phyloP scores from a whole-genome alignment of 768 basidiomycete genomes.

The Agaricus sinodeliciosus region DNA sequence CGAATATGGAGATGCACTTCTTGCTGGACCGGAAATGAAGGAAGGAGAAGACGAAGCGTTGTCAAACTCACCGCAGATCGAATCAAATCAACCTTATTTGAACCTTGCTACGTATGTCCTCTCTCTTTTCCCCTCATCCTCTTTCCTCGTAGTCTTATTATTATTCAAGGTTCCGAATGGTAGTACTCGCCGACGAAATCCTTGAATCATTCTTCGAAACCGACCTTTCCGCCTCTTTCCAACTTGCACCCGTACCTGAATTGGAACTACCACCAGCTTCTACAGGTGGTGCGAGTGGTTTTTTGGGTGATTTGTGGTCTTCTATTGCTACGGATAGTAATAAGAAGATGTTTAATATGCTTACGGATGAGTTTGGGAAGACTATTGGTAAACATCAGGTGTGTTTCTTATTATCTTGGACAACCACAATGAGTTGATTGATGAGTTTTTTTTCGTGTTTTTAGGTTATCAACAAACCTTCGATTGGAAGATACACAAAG shows the following conservation, averaged over 20 bases:
- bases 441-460: background rate
- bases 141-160: background rate
- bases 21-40: conserved; percentile 41
- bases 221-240: conserved; percentile 86
- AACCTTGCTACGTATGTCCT: conserved; percentile 74
- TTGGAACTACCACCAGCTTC: conserved; percentile 47
- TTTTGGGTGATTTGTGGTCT: conserved; percentile 83
- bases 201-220: conserved; percentile 96
- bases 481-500: conserved; percentile 80
- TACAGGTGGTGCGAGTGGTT: conserved; percentile 38
- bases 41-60: conserved; percentile 18
- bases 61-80: conserved; percentile 40
- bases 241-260: conserved; percentile 63
- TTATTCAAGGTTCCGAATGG: conserved; percentile 87
- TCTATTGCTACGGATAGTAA: conserved; percentile 87
- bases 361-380: conserved; percentile 92
- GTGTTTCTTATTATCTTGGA: conserved; percentile 10
- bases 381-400: conserved; percentile 92
- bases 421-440: background rate
- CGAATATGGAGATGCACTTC: conserved; percentile 94
- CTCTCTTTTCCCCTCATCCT: background rate
- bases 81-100: conserved; percentile 85
- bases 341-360: conserved; percentile 87
- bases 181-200: conserved; percentile 92
- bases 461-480: conserved; percentile 68